phyloP scores from a whole-genome alignment of 257 asterid species.

The Solanum bulbocastanum region DNA sequence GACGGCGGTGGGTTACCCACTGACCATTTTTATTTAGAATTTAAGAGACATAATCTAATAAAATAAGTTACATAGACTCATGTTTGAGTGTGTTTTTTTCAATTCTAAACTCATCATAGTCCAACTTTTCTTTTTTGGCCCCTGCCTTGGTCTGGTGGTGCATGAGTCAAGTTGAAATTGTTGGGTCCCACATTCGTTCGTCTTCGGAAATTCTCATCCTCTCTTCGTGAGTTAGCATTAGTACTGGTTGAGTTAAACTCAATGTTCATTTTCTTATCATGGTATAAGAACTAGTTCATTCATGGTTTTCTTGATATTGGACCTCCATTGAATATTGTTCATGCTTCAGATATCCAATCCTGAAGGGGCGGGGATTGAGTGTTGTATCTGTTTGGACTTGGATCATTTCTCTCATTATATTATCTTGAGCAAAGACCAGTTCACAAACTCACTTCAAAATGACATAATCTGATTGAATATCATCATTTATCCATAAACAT shows the following conservation, averaged over 20 bases:
- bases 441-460: neutral
- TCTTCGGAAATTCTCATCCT: neutral
- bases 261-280: neutral
- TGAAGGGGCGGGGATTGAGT: neutral
- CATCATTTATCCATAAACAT: neutral
- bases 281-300: neutral
- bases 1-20: slow-evolving; percentile 7
- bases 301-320: neutral
- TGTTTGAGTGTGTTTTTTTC: neutral
- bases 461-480: neutral
- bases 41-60: neutral
- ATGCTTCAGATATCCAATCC: neutral
- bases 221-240: neutral
- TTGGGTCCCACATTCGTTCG: neutral
- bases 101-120: neutral
- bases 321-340: neutral
- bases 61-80: neutral
- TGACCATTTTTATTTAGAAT: neutral
- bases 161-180: neutral
- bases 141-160: neutral
- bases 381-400: neutral
- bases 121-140: too few species aligned
- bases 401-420: neutral
- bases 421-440: neutral
- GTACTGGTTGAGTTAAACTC: neutral